Base-by-base conservation (phyloP, 306 rosid genomes). In the Cucumis cinereus region DNA sequence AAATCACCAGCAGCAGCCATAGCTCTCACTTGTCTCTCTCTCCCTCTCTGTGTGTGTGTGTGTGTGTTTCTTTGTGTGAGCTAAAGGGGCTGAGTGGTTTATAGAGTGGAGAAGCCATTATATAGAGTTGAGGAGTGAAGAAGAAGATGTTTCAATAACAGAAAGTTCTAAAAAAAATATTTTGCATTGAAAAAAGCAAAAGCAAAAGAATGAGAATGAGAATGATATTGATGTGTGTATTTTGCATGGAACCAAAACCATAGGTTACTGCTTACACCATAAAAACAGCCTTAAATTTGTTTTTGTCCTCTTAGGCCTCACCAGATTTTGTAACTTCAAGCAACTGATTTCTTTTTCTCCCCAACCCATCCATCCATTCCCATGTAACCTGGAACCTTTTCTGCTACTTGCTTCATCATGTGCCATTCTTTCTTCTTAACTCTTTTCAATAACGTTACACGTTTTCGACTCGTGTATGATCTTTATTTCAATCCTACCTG, bases 1-100 rank as follows among this genome's bases (percentile, higher is more conserved):
- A 82, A 14, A 11, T 80, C 82, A 23, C 81, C 73, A 17, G 36
- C 88, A 87, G 77, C 47, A 3, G 54, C 85, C 87, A 81, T 84
- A 57, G 79, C 60, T 40, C 77, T 41, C 19, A 36, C 41, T 17
- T 13, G 4, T 10, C 47, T 64, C 0, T 66, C 17, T 17, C 8
- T 14, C 23, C 33, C 11, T 64, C 47, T 66, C 72, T 38, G 50
- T 36, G 2, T 26, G 2, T 26, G 2, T 26, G 2, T 26, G 2
- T 26, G 3, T 30, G 0, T 45, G 3, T 45, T 45, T 45, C 5
- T 45, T 20, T 64, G 52, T 20, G 8, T 33, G 70, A 16, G 47
- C 45, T 33, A 10, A 35, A n/a, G 35, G 28, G 36, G 53, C n/a
- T 68, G 55, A 22, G 72, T 35, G 28, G 50, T 38, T 64, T 0